A percentile compares a stretch with the other conserved stretches of the same genome.
Conservation (phyloP, 1,284 basidiomycete species). For the Nidula niveotomentosa region DNA sequence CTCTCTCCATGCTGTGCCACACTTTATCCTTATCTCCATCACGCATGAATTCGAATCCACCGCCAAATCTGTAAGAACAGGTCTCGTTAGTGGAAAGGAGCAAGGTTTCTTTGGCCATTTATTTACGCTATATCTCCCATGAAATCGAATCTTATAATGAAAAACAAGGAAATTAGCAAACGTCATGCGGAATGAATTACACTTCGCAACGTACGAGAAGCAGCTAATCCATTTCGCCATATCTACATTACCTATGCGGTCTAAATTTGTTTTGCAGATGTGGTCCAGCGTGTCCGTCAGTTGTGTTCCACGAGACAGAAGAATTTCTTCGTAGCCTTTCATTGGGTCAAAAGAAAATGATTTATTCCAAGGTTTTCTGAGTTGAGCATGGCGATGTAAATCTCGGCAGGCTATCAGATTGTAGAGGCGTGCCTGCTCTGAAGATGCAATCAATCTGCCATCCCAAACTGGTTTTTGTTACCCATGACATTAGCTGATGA, state of each 20-base stretch:
- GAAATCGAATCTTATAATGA: constrained; percentile 48
- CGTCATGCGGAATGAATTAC: too few species aligned
- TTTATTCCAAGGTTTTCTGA: constrained; percentile 52
- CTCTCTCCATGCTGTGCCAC: constrained; percentile 33
- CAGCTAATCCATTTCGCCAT: constrained; percentile 47
- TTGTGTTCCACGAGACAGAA: constrained; percentile 35
- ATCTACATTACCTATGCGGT: constrained; percentile 24
- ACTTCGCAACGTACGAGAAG: constrained; percentile 42
- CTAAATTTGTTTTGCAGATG: constrained; percentile 4
- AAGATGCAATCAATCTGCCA: constrained; percentile 14
- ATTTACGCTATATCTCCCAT: constrained; percentile 61
- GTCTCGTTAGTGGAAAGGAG: too few species aligned
- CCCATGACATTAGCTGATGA: background rate
- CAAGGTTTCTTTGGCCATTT: background rate
- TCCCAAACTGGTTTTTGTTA: constrained; percentile 16
- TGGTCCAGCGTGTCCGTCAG: constrained; percentile 34
- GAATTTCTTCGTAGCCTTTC: constrained; percentile 45
- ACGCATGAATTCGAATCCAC: constrained; percentile 21
- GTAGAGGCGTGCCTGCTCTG: constrained; percentile 12
- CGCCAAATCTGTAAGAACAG: constrained; percentile 6
- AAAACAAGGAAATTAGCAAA: too few species aligned
- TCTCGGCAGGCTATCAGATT: constrained; percentile 20
- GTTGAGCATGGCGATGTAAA: constrained; percentile 38
- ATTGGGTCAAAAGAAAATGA: constrained; percentile 46
- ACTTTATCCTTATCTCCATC: constrained; percentile 36